phyloP scores from a whole-genome alignment of 2,329 filamentous ascomycete genomes.

The Trichoderma semiorbis region DNA sequence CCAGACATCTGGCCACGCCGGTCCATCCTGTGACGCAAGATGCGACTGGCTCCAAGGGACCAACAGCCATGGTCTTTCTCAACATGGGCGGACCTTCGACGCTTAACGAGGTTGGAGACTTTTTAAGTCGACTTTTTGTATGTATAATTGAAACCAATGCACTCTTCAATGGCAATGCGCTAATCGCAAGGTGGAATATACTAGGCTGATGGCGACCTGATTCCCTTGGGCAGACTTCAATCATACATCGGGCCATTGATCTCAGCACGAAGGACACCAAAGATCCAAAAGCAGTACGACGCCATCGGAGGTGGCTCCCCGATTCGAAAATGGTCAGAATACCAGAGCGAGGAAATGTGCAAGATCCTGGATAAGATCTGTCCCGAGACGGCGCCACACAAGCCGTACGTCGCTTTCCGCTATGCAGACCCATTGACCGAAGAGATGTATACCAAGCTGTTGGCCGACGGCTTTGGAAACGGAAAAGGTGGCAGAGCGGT shows the following conservation, averaged over 20 bases:
- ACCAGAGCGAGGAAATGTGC: conserved; percentile 93
- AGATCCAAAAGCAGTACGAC: conserved; percentile 93
- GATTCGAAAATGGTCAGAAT: conserved; percentile 96
- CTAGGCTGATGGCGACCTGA: conserved; percentile 87
- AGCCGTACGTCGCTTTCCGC: conserved; percentile 94
- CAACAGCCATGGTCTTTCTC: conserved; percentile 97
- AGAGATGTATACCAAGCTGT: conserved; percentile 79
- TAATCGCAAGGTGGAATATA: neutral
- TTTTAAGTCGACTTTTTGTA: conserved; percentile 90
- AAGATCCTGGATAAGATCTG: conserved; percentile 89
- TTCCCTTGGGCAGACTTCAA: conserved; percentile 90
- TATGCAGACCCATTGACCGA: conserved; percentile 93
- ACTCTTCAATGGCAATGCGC: neutral
- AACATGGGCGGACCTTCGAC: conserved; percentile 98
- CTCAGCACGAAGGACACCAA: conserved; percentile 81
- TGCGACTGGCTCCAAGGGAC: conserved; percentile 66
- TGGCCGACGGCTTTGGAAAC: conserved; percentile 85
- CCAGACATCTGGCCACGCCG: conserved; percentile 36
- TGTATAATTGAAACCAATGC: conserved; percentile 28
- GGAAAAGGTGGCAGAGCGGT: conserved; percentile 91
- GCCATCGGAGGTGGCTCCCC: conserved; percentile 97
- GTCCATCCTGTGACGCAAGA: conserved; percentile 79
- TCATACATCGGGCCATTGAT: conserved; percentile 87
- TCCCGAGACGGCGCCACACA: conserved; percentile 91
- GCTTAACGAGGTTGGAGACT: conserved; percentile 81